phyloP scores from a whole-genome alignment of 129 eudicot genomes.

The Scalesia atractyloides region DNA sequence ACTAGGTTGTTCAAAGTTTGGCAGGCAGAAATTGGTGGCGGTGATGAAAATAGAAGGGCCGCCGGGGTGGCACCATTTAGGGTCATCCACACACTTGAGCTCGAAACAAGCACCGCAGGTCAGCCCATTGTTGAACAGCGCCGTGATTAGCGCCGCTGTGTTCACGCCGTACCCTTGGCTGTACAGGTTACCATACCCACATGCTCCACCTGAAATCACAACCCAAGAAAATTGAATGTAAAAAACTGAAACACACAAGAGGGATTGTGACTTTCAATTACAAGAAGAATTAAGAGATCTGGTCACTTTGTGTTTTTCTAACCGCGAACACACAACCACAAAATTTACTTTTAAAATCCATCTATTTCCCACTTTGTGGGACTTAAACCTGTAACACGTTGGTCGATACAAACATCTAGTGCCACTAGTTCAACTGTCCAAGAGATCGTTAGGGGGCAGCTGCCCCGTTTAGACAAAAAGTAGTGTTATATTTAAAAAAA shows the following conservation, averaged over 20 bases:
- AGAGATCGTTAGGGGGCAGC: too few species aligned
- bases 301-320: too few species aligned
- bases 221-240: neutral
- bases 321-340: too few species aligned
- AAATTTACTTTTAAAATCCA: too few species aligned
- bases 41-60: constrained; percentile 60
- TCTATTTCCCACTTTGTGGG: too few species aligned
- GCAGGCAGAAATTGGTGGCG: constrained; percentile 70
- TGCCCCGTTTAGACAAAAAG: too few species aligned
- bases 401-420: too few species aligned
- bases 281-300: too few species aligned
- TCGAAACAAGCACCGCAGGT: constrained; percentile 69
- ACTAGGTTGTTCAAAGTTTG: constrained; percentile 50
- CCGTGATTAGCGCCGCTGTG: constrained; percentile 69
- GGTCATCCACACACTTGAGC: constrained; percentile 52
- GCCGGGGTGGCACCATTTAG: constrained; percentile 59
- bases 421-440: too few species aligned
- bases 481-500: too few species aligned
- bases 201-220: constrained; percentile 52
- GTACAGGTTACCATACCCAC: constrained; percentile 63
- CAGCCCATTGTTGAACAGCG: constrained; percentile 56
- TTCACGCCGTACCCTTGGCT: constrained; percentile 71
- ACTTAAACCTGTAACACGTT: too few species aligned
- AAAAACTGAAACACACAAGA: neutral
- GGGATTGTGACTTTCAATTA: too few species aligned